Base-by-base conservation (phyloP, 1,284 basidiomycete genomes). In the Naganishia cerealis region DNA sequence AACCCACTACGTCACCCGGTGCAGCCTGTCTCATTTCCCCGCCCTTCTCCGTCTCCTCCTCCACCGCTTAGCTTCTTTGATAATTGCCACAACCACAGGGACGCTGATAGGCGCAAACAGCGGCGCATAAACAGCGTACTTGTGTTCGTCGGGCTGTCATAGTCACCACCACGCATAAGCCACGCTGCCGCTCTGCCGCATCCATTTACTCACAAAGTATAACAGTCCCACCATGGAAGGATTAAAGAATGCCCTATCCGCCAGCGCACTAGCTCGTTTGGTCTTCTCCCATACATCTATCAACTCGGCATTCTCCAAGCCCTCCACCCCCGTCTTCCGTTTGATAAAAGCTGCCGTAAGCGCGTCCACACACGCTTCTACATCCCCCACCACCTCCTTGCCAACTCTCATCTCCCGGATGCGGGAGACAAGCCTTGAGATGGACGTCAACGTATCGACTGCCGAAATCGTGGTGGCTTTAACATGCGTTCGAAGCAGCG, bases 241-340 rank as follows among this genome's bases (percentile, higher is more conserved):
- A 78, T 94, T 92, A 82, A 96, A 99, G 83, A 98, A 99, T 0
- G 96, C 96, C 50, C 88, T 85, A 16, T 92, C 94, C 2, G 94
- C 87, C 43, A 90, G 83, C 0, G 82, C 84, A 40, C 89, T 81
- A 0, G 94, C 92, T 3, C 43, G 39, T 38, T 58, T 26, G n/a
- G 43, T 46, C 24, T 29, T 42, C 43, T 39, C 16, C 54, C 55
- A 58, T 21, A 53, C 57, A 36, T 54, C 48, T 65, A 42, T 50
- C 63, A 68, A 48, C 38, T 43, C 16, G 29, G 29, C 29, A 33
- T 38, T 33, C 39, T 12, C 16, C 29, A 33, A 42, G 7, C 18
- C 0, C 12, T 5, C 36, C 29, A 13, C 3, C 29, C 9, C 0
- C 29, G 55, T 33, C 18, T 18, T 65, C 50, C 18, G 48, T 36